These are phyloP conservation scores for Boletus subparvulus DNA, from an alignment of 768 basidiomycete species.

Conservation along the genomic window DNA sequence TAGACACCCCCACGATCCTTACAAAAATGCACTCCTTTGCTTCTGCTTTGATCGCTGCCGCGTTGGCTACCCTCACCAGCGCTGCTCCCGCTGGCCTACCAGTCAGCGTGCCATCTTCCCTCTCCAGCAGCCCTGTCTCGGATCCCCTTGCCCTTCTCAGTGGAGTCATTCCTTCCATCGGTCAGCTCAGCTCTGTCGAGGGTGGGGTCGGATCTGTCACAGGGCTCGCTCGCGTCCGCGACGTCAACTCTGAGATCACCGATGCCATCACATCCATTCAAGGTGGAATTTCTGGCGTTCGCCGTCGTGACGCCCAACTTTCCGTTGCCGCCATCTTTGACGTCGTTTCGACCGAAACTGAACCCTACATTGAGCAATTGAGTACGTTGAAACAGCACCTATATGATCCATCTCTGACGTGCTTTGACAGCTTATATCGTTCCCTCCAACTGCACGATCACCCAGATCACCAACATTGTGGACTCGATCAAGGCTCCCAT, in stretches of 20 bases:
- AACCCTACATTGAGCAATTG: slow-evolving; percentile 3
- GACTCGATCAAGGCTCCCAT: slow-evolving; percentile 25
- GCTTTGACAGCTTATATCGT: no score
- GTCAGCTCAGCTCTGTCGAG: neutral
- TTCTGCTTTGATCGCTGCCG: slow-evolving; percentile 24
- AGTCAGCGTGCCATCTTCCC: neutral
- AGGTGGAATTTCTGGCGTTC: neutral
- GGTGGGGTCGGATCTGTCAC: no score
- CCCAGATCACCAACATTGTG: slow-evolving; percentile 21
- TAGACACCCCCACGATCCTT: slow-evolving; percentile 33
- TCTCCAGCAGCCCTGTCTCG: neutral
- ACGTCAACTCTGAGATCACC: no score
- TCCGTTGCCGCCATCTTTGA: slow-evolving; percentile 31
- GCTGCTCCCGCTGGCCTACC: slow-evolving; percentile 18
- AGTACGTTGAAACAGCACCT: no score
- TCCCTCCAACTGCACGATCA: slow-evolving; percentile 27
- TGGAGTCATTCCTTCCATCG: neutral
- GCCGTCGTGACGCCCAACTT: neutral
- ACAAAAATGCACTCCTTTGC: slow-evolving; percentile 39
- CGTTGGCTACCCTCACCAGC: slow-evolving; percentile 31
- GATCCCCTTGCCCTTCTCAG: no score
- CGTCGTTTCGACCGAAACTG: slow-evolving; percentile 13
- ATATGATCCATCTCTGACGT: no score
- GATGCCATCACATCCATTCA: no score
- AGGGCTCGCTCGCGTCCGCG: neutral